A percentile compares a stretch with the other conserved stretches of the same genome.
These are phyloP conservation scores for Naganishia kalamii DNA, from an alignment of 768 basidiomycete species.

Conservation along the genomic window DNA sequence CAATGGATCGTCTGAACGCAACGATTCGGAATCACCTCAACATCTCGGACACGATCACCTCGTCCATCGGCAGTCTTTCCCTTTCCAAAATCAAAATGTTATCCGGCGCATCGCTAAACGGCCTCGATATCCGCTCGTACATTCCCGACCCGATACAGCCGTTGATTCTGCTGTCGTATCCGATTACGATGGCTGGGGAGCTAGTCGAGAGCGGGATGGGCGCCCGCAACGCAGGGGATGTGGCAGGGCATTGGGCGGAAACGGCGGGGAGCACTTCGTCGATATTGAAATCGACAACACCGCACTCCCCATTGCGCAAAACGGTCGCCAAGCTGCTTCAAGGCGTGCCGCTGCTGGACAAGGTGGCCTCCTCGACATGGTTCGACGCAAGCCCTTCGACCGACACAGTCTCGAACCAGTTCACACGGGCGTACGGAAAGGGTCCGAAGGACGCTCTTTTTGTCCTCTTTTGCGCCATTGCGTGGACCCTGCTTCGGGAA, in stretches of 20 bases:
- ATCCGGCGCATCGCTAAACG: background rate
- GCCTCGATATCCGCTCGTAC: slow-evolving; percentile 25
- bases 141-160: slow-evolving; percentile 49
- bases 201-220: too few relatives aligned
- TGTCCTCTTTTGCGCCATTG: slow-evolving; percentile 69
- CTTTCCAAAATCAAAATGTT: slow-evolving; percentile 5
- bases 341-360: background rate
- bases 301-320: background rate
- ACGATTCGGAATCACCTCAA: background rate
- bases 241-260: too few relatives aligned
- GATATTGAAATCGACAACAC: background rate
- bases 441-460: slow-evolving; percentile 71
- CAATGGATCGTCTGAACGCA: slow-evolving; percentile 4
- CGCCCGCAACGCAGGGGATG: too few relatives aligned
- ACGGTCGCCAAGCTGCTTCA: background rate
- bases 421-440: slow-evolving; percentile 52
- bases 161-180: slow-evolving; percentile 70
- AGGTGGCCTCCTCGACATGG: background rate
- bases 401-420: background rate
- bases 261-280: too few relatives aligned
- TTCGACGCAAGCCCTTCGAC: background rate
- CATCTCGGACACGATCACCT: slow-evolving; percentile 13
- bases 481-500: slow-evolving; percentile 84
- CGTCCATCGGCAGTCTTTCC: background rate
- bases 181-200: slow-evolving; percentile 43